These are phyloP conservation scores for Daldinia childiae DNA, from an alignment of 495 filamentous ascomycete genomes.

Conservation along the genomic window DNA sequence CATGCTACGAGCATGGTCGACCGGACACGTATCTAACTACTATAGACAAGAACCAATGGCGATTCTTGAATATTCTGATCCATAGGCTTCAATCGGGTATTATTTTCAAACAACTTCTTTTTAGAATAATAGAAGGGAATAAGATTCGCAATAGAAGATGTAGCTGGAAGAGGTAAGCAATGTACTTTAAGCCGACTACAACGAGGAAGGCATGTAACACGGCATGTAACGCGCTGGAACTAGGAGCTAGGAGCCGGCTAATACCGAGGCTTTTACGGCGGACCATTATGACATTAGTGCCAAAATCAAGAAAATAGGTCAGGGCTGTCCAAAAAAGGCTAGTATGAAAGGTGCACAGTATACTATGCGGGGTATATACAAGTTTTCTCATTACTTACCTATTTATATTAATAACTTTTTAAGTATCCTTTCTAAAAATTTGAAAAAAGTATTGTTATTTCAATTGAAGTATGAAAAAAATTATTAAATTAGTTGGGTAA, in stretches of 20 bases:
- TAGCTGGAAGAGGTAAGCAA: not conserved
- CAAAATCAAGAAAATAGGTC: too few relatives aligned
- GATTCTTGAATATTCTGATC: not conserved
- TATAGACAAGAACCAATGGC: not conserved
- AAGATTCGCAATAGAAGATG: not conserved
- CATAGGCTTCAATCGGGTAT: not conserved
- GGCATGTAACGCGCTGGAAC: not conserved
- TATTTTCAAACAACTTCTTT: not conserved
- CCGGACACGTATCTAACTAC: not conserved
- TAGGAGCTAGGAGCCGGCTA: not conserved
- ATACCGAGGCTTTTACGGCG: conserved; percentile 40
- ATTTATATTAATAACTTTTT: too few relatives aligned
- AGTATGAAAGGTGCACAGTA: too few relatives aligned
- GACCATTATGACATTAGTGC: too few relatives aligned
- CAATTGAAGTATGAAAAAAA: too few relatives aligned
- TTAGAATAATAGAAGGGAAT: not conserved
- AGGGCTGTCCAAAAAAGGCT: too few relatives aligned
- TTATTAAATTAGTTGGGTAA: too few relatives aligned
- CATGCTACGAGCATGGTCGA: conserved; percentile 28
- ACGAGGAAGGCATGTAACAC: not conserved
- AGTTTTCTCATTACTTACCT: too few relatives aligned
- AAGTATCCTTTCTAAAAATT: too few relatives aligned
- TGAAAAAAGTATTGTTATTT: too few relatives aligned
- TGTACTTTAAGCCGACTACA: not conserved
- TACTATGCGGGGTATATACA: too few relatives aligned